Conservation (phyloP, 345 rosid species). For the Bruguiera parviflora region DNA sequence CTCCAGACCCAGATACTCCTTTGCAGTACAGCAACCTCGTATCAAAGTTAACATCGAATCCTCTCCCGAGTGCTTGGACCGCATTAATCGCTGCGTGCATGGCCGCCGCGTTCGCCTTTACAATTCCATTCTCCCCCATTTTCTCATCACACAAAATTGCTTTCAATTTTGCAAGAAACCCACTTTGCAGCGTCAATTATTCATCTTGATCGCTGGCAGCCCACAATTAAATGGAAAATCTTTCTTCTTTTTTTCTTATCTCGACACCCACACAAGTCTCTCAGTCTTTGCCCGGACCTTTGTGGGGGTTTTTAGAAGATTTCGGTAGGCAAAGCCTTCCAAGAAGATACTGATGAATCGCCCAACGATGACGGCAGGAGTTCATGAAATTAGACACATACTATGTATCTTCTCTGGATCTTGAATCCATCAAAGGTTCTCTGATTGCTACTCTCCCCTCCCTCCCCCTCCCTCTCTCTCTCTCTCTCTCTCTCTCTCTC, state of each 20-base stretch:
- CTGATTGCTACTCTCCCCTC: too few species aligned
- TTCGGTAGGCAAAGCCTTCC: neutral
- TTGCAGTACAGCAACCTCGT: slow-evolving; percentile 71
- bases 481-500: neutral
- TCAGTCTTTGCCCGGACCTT: neutral
- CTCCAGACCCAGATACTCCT: slow-evolving; percentile 49
- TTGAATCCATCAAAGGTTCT: slow-evolving; percentile 5
- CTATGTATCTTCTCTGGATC: slow-evolving; percentile 11
- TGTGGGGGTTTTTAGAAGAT: neutral
- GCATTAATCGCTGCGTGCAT: slow-evolving; percentile 56
- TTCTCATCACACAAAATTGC: slow-evolving; percentile 14
- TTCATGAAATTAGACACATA: too few species aligned
- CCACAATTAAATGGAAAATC: neutral
- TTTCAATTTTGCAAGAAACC: neutral
- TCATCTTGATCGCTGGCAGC: neutral
- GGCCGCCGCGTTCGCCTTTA: slow-evolving; percentile 36
- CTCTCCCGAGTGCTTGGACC: slow-evolving; percentile 65
- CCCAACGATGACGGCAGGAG: too few species aligned
- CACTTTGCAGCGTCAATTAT: neutral
- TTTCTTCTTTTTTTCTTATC: neutral
- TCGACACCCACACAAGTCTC: neutral
- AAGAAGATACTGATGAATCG: neutral
- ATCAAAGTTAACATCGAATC: slow-evolving; percentile 68
- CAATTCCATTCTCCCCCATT: slow-evolving; percentile 20
- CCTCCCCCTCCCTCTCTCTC: neutral